Conservation (phyloP, 495 filamentous ascomycete species). For the Xylaria grammica region DNA sequence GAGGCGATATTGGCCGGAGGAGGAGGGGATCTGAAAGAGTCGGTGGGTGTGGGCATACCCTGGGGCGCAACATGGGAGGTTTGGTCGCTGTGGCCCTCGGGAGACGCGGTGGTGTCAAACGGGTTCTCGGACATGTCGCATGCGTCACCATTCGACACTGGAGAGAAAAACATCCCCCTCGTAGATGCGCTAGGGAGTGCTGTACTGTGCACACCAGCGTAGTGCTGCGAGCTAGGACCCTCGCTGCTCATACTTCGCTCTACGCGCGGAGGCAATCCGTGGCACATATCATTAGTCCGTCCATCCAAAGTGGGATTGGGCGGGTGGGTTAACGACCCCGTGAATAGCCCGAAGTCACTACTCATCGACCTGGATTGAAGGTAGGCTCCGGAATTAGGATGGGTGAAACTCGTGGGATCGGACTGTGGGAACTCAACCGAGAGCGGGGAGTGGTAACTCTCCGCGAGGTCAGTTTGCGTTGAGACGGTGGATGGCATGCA, state of each 20-base stretch:
- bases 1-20: slow-evolving; percentile 54
- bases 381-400: background rate
- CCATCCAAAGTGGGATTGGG: background rate
- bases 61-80: slow-evolving; percentile 16
- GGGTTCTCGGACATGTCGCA: slow-evolving; percentile 21
- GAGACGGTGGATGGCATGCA: slow-evolving; percentile 10
- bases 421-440: slow-evolving; percentile 11
- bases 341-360: slow-evolving; percentile 21
- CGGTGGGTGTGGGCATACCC: slow-evolving; percentile 35
- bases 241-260: slow-evolving; percentile 25
- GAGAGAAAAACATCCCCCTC: slow-evolving; percentile 15
- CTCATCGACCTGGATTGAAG: slow-evolving; percentile 23
- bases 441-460: slow-evolving; percentile 18
- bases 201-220: slow-evolving; percentile 8
- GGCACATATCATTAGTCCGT: background rate
- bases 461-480: background rate
- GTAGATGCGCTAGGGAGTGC: background rate
- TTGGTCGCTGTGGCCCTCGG: slow-evolving; percentile 18
- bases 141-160: slow-evolving; percentile 16
- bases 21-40: slow-evolving; percentile 53
- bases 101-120: slow-evolving; percentile 15
- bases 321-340: slow-evolving; percentile 3
- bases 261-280: background rate
- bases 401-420: background rate
- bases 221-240: slow-evolving; percentile 10